Conservation (phyloP, 2,329 filamentous ascomycete species). For the Geosmithia putterillii region DNA sequence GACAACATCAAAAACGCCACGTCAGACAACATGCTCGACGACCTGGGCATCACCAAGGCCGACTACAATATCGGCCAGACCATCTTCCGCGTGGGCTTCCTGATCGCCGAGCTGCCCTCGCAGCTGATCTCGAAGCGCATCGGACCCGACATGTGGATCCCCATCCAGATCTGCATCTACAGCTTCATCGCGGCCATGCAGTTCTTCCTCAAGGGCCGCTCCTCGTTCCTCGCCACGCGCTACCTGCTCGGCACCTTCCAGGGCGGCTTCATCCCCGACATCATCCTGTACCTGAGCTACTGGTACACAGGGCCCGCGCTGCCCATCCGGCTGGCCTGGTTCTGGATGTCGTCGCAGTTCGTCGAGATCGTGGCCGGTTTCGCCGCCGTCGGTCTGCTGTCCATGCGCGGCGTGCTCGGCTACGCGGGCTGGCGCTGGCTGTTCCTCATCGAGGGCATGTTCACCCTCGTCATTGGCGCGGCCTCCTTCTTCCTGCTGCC, state of each 20-base stretch:
- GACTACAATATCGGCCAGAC: conserved; percentile 19
- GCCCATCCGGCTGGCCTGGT: conserved; percentile 51
- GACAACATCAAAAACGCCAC: conserved; percentile 22
- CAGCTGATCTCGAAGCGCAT: conserved; percentile 33
- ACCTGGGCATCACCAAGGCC: conserved; percentile 11
- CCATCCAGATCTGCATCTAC: conserved; percentile 27
- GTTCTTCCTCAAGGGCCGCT: conserved; percentile 17
- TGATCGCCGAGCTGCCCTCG: conserved; percentile 39
- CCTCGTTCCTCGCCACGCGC: conserved; percentile 17
- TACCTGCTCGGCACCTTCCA: conserved; percentile 26
- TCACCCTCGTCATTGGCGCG: conserved; percentile 29
- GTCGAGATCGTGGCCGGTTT: conserved; percentile 22
- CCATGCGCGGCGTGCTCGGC: conserved; percentile 36
- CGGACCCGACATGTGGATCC: conserved; percentile 37
- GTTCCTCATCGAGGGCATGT: conserved; percentile 24
- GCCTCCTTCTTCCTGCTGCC: conserved; percentile 45
- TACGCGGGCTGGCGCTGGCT: conserved; percentile 47
- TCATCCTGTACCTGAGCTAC: conserved; percentile 53
- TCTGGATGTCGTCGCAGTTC: conserved; percentile 40
- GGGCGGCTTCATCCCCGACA: conserved; percentile 43
- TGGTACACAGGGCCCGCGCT: conserved; percentile 54
- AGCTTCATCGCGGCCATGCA: conserved; percentile 18
- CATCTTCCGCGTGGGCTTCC: conserved; percentile 24
- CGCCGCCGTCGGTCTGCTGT: conserved; percentile 38
- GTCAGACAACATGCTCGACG: conserved; percentile 21